Evolutionary conservation across 345 rosid species (phyloP).

Genomic region (Lepidium sativum): DNA sequence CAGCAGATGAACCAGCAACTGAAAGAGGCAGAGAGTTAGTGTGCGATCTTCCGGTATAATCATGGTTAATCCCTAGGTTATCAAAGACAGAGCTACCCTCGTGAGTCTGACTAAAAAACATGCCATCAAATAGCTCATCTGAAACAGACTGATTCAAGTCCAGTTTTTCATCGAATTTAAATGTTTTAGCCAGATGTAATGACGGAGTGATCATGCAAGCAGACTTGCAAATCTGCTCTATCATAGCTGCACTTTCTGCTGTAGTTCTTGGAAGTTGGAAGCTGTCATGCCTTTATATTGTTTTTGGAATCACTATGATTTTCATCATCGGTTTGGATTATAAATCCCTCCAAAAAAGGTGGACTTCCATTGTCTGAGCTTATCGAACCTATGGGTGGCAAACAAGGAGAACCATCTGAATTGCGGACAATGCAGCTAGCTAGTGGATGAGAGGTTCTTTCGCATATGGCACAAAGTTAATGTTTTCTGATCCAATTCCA

Average conservation of each 20-base stretch:
- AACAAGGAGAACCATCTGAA: conserved; percentile 31
- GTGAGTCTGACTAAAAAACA: conserved; percentile 30
- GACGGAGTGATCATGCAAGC: conserved; percentile 53
- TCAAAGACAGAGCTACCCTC: conserved; percentile 31
- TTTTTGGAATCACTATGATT: conserved; percentile 22
- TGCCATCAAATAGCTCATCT: conserved; percentile 49
- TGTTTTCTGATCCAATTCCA: conserved; percentile 21
- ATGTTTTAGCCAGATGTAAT: conserved; percentile 38
- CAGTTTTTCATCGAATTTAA: conserved; percentile 27
- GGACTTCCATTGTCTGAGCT: conserved; percentile 31
- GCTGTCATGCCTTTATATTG: conserved; percentile 37
- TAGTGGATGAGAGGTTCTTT: conserved; percentile 26
- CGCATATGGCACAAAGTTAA: conserved; percentile 22
- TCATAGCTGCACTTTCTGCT: conserved; percentile 42
- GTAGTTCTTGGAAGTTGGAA: conserved; percentile 44
- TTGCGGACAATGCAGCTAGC: conserved; percentile 11
- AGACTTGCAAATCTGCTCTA: conserved; percentile 67
- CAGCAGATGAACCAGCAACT: conserved; percentile 32
- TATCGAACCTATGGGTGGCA: conserved; percentile 21
- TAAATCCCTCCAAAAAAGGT: conserved; percentile 60
- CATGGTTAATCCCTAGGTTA: conserved; percentile 25
- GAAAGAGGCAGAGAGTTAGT: conserved; percentile 41
- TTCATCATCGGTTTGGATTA: conserved; percentile 39
- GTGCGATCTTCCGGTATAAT: conserved; percentile 30
- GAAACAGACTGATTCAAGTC: conserved; percentile 55